Percentiles rank a stretch among this genome's conserved stretches.
Evolutionary conservation across 371 early-diverging fungal species (phyloP).

Genomic region (Vittaforma corneae): DNA sequence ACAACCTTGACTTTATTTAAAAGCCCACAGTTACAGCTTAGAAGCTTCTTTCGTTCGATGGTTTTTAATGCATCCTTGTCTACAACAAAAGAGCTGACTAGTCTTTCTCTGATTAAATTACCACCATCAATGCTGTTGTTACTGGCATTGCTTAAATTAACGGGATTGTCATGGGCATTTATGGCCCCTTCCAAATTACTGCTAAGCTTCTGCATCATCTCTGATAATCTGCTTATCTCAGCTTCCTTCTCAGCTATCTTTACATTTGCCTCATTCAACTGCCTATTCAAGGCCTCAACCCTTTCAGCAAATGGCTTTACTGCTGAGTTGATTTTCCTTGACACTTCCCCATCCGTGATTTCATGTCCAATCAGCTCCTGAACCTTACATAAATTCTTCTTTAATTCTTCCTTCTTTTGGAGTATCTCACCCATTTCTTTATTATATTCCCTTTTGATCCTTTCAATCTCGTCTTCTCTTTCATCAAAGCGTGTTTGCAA

Average conservation of each 20-base stretch:
- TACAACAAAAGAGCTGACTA: neutral
- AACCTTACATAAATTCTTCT: conserved; percentile 7
- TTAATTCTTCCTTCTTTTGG: conserved; percentile 7
- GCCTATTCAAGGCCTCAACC: neutral
- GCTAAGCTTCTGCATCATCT: neutral
- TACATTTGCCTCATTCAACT: neutral
- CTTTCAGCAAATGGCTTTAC: neutral
- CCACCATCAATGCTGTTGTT: neutral
- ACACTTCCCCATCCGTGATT: neutral
- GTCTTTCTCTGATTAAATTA: neutral
- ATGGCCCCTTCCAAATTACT: conserved; percentile 7
- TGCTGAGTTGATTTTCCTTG: neutral
- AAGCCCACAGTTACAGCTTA: neutral
- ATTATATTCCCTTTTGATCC: conserved; percentile 1
- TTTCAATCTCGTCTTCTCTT: conserved; percentile 1
- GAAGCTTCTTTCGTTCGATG: neutral
- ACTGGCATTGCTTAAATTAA: conserved; percentile 1
- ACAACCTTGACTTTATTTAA: neutral
- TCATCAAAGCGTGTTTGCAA: neutral
- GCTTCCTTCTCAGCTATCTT: neutral
- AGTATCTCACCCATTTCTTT: neutral
- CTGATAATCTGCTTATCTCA: neutral
- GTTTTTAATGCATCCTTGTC: neutral
- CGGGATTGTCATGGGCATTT: neutral
- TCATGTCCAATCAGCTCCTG: neutral